Evolutionary conservation across 805 yeast species (phyloP), one percentile per base, ranked within the genome.

Genomic region (Ogataea polymorpha): DNA sequence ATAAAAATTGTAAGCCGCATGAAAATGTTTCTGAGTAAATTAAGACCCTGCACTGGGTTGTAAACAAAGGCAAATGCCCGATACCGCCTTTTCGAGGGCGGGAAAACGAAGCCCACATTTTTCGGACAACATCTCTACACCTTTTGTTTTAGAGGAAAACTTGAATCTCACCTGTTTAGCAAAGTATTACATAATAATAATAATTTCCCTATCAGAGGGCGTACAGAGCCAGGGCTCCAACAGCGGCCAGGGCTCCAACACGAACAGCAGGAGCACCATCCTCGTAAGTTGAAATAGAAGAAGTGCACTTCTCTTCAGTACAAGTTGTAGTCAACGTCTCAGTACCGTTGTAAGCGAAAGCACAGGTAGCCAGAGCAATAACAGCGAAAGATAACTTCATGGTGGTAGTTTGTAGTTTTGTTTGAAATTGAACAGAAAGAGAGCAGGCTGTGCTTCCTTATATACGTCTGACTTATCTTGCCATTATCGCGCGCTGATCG

Each of bases 211-310:
- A 42, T 45, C 48, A 56, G 35, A 55, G 45, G 36, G 52, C 42
- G 48, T 50, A 56, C 33, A 55, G 28, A 37, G 58, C 59, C 35
- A 53, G 56, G 32, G 58, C 59, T 44, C 56, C 59, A 34, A 56
- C 35, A 39, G 53, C 58, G 36, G 56, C 58, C 27, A 49, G 29
- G 34, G 56, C 57, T 42, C 54, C 57, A 34, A 45, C 54, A 42
- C 53, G 57, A 31, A 55, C 55, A 41, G 42, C 52, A 23, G 52
- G 51, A 32, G 55, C 57, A 32, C 44, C 56, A 33, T 40, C 53
- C 5, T 30, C 32, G 35, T 43, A 49, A 24, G 53, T 53, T 24
- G 55, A 53, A 39, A 53, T 37, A 47, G 32, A 43, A 20, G 52
- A 38, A 36, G 52, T 37, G 32, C 48, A 48, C 15, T 46, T 26